phyloP scores from a whole-genome alignment of 106 monocot species.

The Amphibolis antarctica region DNA sequence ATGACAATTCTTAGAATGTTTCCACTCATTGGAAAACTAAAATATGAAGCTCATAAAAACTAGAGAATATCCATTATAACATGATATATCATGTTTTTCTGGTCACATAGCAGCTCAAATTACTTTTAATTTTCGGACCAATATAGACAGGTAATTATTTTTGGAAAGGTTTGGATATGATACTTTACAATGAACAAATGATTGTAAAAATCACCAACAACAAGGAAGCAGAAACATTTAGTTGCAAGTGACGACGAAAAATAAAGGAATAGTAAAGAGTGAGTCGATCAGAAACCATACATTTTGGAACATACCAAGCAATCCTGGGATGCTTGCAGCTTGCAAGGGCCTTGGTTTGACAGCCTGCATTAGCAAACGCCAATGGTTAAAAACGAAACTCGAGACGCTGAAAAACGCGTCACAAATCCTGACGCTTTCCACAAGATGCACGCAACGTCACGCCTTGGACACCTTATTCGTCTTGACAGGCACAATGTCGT shows the following conservation, averaged over 20 bases:
- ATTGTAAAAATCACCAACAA: neutral
- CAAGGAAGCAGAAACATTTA: neutral
- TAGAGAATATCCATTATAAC: too few species aligned
- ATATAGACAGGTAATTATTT: too few species aligned
- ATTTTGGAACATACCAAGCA: constrained; percentile 97
- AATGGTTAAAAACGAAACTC: neutral
- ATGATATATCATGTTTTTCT: too few species aligned
- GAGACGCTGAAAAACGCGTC: neutral
- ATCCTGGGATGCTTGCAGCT: constrained; percentile 89
- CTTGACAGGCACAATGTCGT: constrained; percentile 63
- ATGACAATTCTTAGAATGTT: too few species aligned
- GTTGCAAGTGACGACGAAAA: neutral
- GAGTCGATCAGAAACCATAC: constrained; percentile 24
- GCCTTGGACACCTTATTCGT: constrained; percentile 41
- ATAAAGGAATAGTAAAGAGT: neutral
- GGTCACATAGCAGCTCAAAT: too few species aligned
- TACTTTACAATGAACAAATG: too few species aligned
- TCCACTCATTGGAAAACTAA: too few species aligned
- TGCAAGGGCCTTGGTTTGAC: constrained; percentile 87
- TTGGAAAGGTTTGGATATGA: too few species aligned
- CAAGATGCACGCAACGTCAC: neutral
- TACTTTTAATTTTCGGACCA: too few species aligned
- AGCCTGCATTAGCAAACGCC: constrained; percentile 30
- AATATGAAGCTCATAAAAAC: too few species aligned
- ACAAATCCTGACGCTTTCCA: neutral